Conservation (phyloP, 495 filamentous ascomycete species). For the Penicillium cataractarum region DNA sequence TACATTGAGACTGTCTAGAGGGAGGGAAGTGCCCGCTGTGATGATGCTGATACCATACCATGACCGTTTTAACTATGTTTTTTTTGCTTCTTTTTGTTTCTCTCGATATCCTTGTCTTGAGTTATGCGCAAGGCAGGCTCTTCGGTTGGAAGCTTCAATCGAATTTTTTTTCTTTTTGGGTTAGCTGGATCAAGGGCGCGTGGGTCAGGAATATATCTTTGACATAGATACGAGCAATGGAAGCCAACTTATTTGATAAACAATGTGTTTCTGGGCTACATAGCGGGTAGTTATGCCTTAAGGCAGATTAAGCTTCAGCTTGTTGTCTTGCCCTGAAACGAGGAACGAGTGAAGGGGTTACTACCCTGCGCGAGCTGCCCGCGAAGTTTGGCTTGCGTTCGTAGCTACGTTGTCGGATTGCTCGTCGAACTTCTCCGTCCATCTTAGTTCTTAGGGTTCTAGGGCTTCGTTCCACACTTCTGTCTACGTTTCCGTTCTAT, state of each 20-base stretch:
- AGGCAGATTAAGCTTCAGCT: too few relatives aligned
- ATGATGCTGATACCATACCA: conserved; percentile 10
- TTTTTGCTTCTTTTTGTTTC: not conserved
- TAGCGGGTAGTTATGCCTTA: too few relatives aligned
- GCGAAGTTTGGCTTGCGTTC: too few relatives aligned
- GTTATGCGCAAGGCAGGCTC: not conserved
- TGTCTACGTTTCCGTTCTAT: too few relatives aligned
- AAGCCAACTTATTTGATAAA: not conserved
- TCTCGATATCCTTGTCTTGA: not conserved
- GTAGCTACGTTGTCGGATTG: too few relatives aligned
- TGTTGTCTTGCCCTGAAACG: too few relatives aligned
- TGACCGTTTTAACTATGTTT: not conserved
- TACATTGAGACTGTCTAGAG: conserved; percentile 54
- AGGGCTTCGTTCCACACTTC: too few relatives aligned
- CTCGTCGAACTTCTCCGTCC: too few relatives aligned
- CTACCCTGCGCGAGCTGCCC: too few relatives aligned
- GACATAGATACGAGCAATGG: not conserved
- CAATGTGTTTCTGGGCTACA: too few relatives aligned
- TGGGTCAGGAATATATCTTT: not conserved
- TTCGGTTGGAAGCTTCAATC: not conserved
- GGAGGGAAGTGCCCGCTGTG: not conserved
- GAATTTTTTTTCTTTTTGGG: not conserved
- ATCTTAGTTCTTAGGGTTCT: too few relatives aligned
- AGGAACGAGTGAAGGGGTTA: too few relatives aligned
- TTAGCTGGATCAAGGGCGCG: not conserved